phyloP scores from a whole-genome alignment of 2,329 filamentous ascomycete species.

The Huntiella moniliformis region DNA sequence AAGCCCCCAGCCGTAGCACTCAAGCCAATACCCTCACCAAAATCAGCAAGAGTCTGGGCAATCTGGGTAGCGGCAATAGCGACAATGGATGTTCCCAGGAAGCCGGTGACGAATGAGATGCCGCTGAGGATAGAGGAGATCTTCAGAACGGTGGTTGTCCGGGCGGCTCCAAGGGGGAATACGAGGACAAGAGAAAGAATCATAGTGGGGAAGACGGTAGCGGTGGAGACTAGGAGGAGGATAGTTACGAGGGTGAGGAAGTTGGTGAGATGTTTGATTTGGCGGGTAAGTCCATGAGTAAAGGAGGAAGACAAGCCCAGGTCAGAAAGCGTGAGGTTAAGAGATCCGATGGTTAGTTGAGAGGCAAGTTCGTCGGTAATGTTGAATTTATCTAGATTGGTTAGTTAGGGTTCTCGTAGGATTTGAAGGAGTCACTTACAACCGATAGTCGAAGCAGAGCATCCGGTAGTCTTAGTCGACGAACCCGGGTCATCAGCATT shows the following conservation, averaged over 20 bases:
- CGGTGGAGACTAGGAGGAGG: slow-evolving; percentile 28
- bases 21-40: slow-evolving; percentile 27
- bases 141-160: neutral
- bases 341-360: slow-evolving; percentile 26
- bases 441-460: slow-evolving; percentile 22
- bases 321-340: slow-evolving; percentile 26
- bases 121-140: slow-evolving; percentile 22
- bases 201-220: slow-evolving; percentile 22
- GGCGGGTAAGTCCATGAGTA: slow-evolving; percentile 22
- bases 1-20: slow-evolving; percentile 24
- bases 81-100: slow-evolving; percentile 25
- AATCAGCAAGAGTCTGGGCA: slow-evolving; percentile 23
- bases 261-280: slow-evolving; percentile 30
- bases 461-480: slow-evolving; percentile 26
- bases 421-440: slow-evolving; percentile 17
- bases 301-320: slow-evolving; percentile 23
- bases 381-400: slow-evolving; percentile 22
- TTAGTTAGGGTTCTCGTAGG: neutral
- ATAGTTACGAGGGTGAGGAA: slow-evolving; percentile 30
- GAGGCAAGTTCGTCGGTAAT: slow-evolving; percentile 28
- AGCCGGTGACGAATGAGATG: slow-evolving; percentile 21
- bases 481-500: slow-evolving; percentile 17
- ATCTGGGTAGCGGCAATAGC: slow-evolving; percentile 24
- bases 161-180: neutral
- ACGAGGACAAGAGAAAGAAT: slow-evolving; percentile 17